Conservation (phyloP, 441 rosid species). For the Corymbia calophylla region DNA sequence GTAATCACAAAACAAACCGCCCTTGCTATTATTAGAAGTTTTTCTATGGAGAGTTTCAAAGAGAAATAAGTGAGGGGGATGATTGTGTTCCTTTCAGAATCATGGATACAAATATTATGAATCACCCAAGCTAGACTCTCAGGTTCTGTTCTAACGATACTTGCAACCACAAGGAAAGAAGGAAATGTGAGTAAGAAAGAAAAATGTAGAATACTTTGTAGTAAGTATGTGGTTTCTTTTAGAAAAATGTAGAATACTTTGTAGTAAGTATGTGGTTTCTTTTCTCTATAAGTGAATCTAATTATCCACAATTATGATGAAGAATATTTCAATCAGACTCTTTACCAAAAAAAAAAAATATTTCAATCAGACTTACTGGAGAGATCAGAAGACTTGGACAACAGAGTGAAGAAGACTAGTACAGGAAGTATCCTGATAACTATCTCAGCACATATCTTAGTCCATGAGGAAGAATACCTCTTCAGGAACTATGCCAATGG, state of each 20-base stretch:
- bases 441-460: not conserved
- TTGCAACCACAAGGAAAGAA: not conserved
- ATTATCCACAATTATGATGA: not conserved
- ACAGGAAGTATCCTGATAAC: not conserved
- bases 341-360: no score
- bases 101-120: not conserved
- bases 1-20: not conserved
- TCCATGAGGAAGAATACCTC: not conserved
- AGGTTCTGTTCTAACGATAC: not conserved
- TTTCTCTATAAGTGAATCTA: not conserved
- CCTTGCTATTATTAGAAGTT: not conserved
- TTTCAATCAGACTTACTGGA: not conserved
- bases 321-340: not conserved
- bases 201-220: not conserved
- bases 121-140: not conserved
- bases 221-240: not conserved
- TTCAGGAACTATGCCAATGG: not conserved
- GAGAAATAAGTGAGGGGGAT: not conserved
- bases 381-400: not conserved
- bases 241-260: not conserved
- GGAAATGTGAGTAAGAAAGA: not conserved
- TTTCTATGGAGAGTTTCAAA: not conserved
- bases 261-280: not conserved
- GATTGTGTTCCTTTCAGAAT: not conserved
- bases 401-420: not conserved